phyloP scores from a whole-genome alignment of 192 early-diverging fungal species.

The Podila clonocystis region DNA sequence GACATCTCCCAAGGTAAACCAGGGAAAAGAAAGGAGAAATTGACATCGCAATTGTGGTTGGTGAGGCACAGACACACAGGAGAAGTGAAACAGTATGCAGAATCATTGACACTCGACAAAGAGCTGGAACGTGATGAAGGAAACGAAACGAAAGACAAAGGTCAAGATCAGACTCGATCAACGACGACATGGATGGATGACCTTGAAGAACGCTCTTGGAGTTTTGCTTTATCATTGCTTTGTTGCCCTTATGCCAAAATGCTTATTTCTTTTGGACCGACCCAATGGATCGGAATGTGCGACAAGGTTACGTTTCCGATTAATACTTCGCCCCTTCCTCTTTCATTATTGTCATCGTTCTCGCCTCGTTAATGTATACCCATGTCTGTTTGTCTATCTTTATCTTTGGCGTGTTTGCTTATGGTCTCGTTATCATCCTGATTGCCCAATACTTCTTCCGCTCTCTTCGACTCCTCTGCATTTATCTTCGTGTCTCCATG shows the following conservation, averaged over 20 bases:
- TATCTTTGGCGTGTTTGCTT: not conserved
- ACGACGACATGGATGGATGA: too few species aligned
- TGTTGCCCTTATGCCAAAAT: not conserved
- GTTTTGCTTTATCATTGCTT: not conserved
- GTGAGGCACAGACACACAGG: too few species aligned
- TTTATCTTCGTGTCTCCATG: not conserved
- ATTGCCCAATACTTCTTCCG: not conserved
- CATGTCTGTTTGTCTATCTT: not conserved
- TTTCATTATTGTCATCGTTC: not conserved
- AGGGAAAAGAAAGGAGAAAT: not conserved
- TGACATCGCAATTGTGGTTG: not conserved
- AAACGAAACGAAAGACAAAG: not conserved
- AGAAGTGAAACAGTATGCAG: too few species aligned
- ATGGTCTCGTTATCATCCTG: not conserved
- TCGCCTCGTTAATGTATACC: not conserved
- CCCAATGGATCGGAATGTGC: constrained; percentile 5
- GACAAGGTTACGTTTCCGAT: not conserved
- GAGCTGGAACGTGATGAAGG: not conserved
- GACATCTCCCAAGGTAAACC: constrained; percentile 39
- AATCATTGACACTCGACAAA: not conserved
- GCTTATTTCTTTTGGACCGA: not conserved
- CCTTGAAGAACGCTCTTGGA: too few species aligned
- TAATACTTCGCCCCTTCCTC: not conserved
- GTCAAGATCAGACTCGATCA: too few species aligned
- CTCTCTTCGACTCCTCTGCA: not conserved